phyloP scores from a whole-genome alignment of 169 alveolate genomes.

The Plasmodium fragile region DNA sequence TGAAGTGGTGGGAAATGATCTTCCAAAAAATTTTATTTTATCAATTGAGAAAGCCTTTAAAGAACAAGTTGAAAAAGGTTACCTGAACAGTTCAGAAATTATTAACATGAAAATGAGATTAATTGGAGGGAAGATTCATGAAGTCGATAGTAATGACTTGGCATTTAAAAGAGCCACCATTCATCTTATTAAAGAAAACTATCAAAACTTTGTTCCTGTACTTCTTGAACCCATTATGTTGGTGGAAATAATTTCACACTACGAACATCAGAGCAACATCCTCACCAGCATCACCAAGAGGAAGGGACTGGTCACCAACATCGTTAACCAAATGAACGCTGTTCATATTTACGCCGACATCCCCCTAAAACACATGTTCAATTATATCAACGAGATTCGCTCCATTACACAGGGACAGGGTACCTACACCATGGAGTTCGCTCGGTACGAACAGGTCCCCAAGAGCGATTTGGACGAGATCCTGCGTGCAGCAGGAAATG shows the following conservation, averaged over 20 bases:
- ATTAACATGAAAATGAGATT: slow-evolving; percentile 92
- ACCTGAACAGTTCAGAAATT: slow-evolving; percentile 94
- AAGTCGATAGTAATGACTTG: slow-evolving; percentile 94
- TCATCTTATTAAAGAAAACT: slow-evolving; percentile 77
- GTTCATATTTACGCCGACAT: slow-evolving; percentile 93
- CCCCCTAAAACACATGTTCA: slow-evolving; percentile 95
- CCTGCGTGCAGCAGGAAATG: not conserved
- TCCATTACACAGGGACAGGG: slow-evolving; percentile 95
- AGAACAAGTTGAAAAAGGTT: slow-evolving; percentile 92
- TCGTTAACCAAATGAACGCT: slow-evolving; percentile 87
- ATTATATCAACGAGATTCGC: slow-evolving; percentile 95
- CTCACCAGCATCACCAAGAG: slow-evolving; percentile 91
- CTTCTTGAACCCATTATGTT: slow-evolving; percentile 95
- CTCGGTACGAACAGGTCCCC: slow-evolving; percentile 85
- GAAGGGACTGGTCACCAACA: slow-evolving; percentile 93
- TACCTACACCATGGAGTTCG: slow-evolving; percentile 94
- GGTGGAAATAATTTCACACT: slow-evolving; percentile 93
- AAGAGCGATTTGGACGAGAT: slow-evolving; percentile 85
- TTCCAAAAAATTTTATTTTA: slow-evolving; percentile 94
- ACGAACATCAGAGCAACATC: slow-evolving; percentile 87
- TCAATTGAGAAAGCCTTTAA: slow-evolving; percentile 96
- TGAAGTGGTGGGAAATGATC: slow-evolving; percentile 90
- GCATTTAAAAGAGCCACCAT: slow-evolving; percentile 95
- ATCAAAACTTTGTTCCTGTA: slow-evolving; percentile 88
- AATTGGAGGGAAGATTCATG: slow-evolving; percentile 94